Percentiles rank a stretch among this genome's conserved stretches.
These are phyloP conservation scores for Phytophthora lateralis DNA, from an alignment of 352 stramenopile species.

Conservation along the genomic window DNA sequence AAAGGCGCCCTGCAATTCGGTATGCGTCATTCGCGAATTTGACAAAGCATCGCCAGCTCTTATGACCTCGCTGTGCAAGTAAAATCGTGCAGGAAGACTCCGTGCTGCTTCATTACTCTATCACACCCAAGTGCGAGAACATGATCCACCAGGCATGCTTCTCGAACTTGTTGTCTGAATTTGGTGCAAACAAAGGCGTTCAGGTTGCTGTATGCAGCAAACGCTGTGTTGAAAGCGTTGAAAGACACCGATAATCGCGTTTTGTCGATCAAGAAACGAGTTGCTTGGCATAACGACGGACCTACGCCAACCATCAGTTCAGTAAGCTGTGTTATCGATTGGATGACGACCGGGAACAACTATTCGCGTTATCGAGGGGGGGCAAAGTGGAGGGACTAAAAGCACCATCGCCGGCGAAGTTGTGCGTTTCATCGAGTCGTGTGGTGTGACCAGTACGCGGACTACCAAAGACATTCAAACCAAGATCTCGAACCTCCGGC, in stretches of 20 bases:
- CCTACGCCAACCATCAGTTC: constrained; percentile 17
- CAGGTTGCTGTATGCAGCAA: background rate
- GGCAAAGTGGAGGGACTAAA: constrained; percentile 23
- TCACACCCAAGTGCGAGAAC: constrained; percentile 1
- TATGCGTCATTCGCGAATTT: background rate
- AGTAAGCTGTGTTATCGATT: constrained; percentile 26
- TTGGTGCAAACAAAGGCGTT: background rate
- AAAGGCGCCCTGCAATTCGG: no score
- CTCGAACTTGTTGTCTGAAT: background rate
- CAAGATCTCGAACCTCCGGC: constrained; percentile 18
- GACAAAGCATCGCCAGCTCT: background rate
- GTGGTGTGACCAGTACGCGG: constrained; percentile 15
- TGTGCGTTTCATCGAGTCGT: constrained; percentile 11
- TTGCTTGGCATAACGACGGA: constrained; percentile 9
- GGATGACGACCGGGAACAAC: constrained; percentile 27
- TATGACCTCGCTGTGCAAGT: constrained; percentile 1
- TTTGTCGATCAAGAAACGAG: background rate
- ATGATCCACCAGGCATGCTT: constrained; percentile 8
- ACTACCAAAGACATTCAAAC: constrained; percentile 22
- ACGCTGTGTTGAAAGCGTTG: constrained; percentile 1
- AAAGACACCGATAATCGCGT: background rate
- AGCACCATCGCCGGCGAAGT: constrained; percentile 13
- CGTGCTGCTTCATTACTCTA: background rate
- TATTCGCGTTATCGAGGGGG: constrained; percentile 27
- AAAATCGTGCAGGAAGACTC: constrained; percentile 1